Evolutionary conservation across 2,329 filamentous ascomycete genomes (phyloP).

Genomic region (Hypoxylon sp.): DNA sequence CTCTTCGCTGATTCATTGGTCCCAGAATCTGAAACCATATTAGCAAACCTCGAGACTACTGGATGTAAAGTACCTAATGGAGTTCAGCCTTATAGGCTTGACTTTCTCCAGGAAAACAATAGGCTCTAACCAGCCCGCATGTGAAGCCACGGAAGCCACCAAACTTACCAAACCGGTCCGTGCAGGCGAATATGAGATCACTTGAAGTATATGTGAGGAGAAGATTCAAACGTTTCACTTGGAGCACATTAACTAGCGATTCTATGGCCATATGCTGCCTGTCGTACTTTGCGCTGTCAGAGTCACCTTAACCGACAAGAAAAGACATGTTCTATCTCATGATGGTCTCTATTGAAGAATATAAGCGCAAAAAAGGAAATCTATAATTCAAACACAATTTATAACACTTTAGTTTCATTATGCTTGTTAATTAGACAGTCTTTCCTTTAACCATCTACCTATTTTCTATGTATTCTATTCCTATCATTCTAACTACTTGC

Average conservation of each 20-base stretch:
- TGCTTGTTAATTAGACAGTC: neutral
- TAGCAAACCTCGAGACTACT: neutral
- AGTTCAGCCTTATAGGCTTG: neutral
- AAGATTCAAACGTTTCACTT: neutral
- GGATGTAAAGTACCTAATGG: neutral
- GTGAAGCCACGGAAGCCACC: neutral
- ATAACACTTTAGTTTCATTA: too few relatives aligned
- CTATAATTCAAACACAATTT: too few relatives aligned
- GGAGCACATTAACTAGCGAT: neutral
- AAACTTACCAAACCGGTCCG: neutral
- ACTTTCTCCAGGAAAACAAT: neutral
- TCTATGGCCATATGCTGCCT: slow-evolving; percentile 8
- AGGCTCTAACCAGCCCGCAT: neutral
- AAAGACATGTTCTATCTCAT: neutral
- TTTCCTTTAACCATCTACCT: neutral
- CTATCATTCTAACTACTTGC: too few relatives aligned
- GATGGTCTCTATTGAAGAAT: neutral
- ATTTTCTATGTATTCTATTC: too few relatives aligned
- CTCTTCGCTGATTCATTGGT: neutral
- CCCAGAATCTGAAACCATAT: neutral
- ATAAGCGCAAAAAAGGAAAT: neutral
- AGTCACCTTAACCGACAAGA: too few relatives aligned
- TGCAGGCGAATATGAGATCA: neutral
- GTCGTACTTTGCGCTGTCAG: neutral
- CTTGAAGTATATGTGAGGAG: neutral